A percentile compares a stretch with the other conserved stretches of the same genome.
These are phyloP conservation scores for Aspergillus jensenii DNA, from an alignment of 2,329 filamentous ascomycete species.

Conservation along the genomic window DNA sequence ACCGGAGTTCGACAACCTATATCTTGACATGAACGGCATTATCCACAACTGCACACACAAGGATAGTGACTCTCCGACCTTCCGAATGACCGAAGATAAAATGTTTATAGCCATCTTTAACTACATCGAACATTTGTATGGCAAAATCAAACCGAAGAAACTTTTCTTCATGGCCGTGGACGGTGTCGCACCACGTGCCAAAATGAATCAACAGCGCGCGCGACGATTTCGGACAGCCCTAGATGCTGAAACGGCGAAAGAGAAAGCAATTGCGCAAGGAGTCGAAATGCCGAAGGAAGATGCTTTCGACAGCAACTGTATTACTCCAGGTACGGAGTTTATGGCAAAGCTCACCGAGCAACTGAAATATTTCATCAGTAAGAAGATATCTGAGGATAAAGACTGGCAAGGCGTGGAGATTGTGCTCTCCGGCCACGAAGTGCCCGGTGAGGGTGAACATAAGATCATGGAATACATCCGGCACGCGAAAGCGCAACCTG, in stretches of 20 bases:
- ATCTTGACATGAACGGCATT: constrained; percentile 91
- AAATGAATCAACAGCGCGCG: constrained; percentile 99
- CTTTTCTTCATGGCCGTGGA: constrained; percentile 99
- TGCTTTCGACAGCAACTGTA: constrained; percentile 98
- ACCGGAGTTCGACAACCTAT: constrained; percentile 97
- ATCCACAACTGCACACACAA: constrained; percentile 99
- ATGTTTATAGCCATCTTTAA: constrained; percentile 99
- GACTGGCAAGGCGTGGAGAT: constrained; percentile 98
- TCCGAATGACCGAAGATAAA: constrained; percentile 92
- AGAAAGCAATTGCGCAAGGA: constrained; percentile 88
- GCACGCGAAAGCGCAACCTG: constrained; percentile 90
- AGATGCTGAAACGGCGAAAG: constrained; percentile 83
- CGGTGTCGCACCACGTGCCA: constrained; percentile 92
- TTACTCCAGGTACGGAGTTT: constrained; percentile 93
- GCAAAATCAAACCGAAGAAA: constrained; percentile 97
- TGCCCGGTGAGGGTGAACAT: constrained; percentile 96
- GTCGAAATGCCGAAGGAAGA: constrained; percentile 92
- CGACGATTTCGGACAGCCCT: constrained; percentile 92
- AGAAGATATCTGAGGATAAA: constrained; percentile 94
- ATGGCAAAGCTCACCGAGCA: constrained; percentile 96
- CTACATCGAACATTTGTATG: constrained; percentile 97
- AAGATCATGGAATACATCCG: constrained; percentile 99
- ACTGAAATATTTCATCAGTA: constrained; percentile 97
- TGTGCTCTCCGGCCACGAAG: constrained; percentile 94
- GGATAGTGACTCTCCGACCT: constrained; percentile 86